A percentile compares a stretch with the other conserved stretches of the same genome.
Conservation (phyloP, 202 grass and related monocot species). For the Schoenoplectus tabernaemontani region DNA sequence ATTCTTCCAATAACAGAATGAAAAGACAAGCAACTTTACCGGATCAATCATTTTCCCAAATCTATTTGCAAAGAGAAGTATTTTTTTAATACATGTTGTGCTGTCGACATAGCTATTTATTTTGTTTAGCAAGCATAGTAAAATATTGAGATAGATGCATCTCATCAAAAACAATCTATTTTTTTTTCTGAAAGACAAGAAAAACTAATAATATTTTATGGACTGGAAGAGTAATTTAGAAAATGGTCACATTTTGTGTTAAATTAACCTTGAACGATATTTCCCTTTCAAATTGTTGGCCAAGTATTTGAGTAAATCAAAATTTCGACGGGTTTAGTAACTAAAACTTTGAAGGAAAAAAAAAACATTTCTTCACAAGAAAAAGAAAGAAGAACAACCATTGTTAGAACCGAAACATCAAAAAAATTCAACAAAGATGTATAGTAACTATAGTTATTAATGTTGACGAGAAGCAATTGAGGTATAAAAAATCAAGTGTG, state of each 20-base stretch:
- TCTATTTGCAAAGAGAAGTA: background rate
- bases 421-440: background rate
- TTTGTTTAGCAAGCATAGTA: background rate
- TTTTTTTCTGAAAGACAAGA: background rate
- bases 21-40: constrained; percentile 14
- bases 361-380: background rate
- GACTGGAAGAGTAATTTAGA: background rate
- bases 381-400: background rate
- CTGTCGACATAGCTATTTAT: too few species aligned
- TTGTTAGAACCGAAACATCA: background rate
- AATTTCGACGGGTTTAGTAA: background rate
- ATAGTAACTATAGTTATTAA: background rate
- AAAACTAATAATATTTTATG: background rate
- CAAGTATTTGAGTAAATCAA: background rate
- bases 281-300: background rate
- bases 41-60: constrained; percentile 4
- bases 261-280: background rate
- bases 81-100: too few species aligned
- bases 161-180: background rate
- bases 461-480: background rate
- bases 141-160: background rate
- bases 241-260: background rate
- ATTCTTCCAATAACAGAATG: constrained; percentile 20
- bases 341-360: background rate
- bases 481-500: background rate